A percentile compares a stretch with the other conserved stretches of the same genome.
phyloP scores from a whole-genome alignment of 371 early-diverging fungal species.

The Mortierella sp. region DNA sequence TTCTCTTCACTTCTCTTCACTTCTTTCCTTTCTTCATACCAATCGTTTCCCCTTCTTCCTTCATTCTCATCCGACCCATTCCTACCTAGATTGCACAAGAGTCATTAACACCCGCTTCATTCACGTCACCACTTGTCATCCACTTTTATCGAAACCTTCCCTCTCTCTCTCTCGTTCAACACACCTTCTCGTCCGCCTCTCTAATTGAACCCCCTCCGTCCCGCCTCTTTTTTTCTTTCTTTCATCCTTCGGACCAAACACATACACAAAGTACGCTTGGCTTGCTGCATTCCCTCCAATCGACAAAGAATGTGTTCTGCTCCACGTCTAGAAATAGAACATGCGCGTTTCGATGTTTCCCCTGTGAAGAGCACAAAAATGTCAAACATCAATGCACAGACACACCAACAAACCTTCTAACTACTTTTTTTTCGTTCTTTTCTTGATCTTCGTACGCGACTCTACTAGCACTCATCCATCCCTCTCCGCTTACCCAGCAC shows the following conservation, averaged over 20 bases:
- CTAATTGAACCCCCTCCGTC: too few species aligned
- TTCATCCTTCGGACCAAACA: too few species aligned
- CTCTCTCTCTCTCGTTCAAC: too few species aligned
- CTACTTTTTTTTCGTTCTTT: background rate
- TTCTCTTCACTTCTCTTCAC: background rate
- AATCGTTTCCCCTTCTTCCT: too few species aligned
- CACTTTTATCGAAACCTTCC: too few species aligned
- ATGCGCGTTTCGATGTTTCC: background rate
- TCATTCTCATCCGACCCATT: background rate
- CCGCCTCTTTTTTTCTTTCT: too few species aligned
- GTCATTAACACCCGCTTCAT: background rate
- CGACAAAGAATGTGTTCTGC: too few species aligned
- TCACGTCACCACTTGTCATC: too few species aligned
- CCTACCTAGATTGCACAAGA: background rate
- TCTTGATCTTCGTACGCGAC: background rate
- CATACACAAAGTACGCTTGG: too few species aligned
- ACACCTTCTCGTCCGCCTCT: too few species aligned
- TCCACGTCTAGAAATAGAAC: too few species aligned
- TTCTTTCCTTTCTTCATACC: background rate
- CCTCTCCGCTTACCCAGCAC: background rate
- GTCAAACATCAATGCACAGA: background rate
- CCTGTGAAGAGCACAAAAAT: background rate
- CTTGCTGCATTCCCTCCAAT: too few species aligned
- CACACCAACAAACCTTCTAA: background rate
- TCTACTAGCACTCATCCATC: background rate